phyloP scores from a whole-genome alignment of 192 early-diverging fungal species.

The Backusella tuberculispora region DNA sequence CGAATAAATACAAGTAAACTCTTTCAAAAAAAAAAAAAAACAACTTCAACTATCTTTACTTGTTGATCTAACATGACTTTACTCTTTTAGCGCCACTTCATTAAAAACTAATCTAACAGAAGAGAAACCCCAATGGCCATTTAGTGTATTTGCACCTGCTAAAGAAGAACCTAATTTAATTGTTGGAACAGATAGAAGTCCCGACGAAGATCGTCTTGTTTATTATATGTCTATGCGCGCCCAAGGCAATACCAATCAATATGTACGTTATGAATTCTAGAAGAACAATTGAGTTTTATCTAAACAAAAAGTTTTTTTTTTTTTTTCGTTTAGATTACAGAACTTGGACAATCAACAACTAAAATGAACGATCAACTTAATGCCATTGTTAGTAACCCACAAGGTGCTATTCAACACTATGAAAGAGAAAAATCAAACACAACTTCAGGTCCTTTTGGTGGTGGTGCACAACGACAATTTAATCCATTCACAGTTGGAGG shows the following conservation, averaged over 20 bases:
- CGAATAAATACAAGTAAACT: too few relatives aligned
- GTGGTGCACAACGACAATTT: constrained; percentile 19
- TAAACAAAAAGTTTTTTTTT: not conserved
- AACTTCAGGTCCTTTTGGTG: constrained; percentile 31
- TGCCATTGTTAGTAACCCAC: constrained; percentile 38
- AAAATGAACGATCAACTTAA: constrained; percentile 47
- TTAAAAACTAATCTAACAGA: constrained; percentile 45
- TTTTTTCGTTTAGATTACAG: constrained; percentile 36
- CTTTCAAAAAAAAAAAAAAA: constrained; percentile 43
- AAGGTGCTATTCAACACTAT: constrained; percentile 44
- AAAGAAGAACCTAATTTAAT: constrained; percentile 63
- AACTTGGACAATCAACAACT: constrained; percentile 37
- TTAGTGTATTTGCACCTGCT: constrained; percentile 62
- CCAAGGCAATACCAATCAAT: constrained; percentile 31
- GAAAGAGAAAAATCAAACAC: constrained; percentile 34
- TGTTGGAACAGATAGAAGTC: constrained; percentile 61
- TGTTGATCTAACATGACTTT: constrained; percentile 10
- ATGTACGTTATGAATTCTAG: not conserved
- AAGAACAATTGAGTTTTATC: not conserved
- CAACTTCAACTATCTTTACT: constrained; percentile 24
- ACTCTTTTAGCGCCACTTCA: constrained; percentile 42
- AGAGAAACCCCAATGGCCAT: constrained; percentile 54
- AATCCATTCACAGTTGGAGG: constrained; percentile 38
- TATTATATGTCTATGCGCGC: constrained; percentile 47
- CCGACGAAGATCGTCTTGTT: constrained; percentile 63